phyloP scores from a whole-genome alignment of 352 stramenopile species.

The Phytophthora pseudosyringae region DNA sequence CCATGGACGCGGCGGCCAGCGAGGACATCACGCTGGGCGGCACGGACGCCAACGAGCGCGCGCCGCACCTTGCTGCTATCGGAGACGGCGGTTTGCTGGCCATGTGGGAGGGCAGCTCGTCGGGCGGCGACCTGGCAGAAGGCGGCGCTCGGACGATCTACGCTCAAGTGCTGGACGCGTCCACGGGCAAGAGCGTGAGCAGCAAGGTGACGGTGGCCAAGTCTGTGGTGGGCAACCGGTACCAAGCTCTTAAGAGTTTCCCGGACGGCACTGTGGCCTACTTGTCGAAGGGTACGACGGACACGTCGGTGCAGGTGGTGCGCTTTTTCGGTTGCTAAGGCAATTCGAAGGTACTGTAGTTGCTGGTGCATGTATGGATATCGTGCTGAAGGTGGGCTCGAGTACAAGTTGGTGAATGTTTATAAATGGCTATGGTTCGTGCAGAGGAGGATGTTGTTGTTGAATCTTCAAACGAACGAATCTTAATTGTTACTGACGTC shows the following conservation, averaged over 20 bases:
- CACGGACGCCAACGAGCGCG: constrained; percentile 54
- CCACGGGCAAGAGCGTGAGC: constrained; percentile 46
- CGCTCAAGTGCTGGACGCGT: constrained; percentile 51
- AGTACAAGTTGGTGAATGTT: background rate
- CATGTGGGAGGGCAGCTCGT: constrained; percentile 52
- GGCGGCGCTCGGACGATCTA: constrained; percentile 44
- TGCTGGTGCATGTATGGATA: background rate
- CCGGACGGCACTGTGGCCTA: too few species aligned
- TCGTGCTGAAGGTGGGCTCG: background rate
- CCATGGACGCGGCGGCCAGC: constrained; percentile 44
- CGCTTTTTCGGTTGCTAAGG: constrained; percentile 50
- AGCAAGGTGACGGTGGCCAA: constrained; percentile 45
- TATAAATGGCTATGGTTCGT: background rate
- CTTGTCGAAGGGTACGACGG: constrained; percentile 47
- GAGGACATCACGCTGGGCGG: constrained; percentile 59
- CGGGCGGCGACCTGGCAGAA: constrained; percentile 39
- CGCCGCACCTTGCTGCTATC: constrained; percentile 50
- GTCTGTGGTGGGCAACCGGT: constrained; percentile 35
- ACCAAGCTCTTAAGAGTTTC: too few species aligned
- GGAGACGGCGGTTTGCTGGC: constrained; percentile 50
- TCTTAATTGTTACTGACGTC: too few species aligned
- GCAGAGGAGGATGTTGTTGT: too few species aligned
- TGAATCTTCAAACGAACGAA: too few species aligned
- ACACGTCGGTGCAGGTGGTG: constrained; percentile 53
- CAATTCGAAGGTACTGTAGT: background rate